A percentile compares a stretch with the other conserved stretches of the same genome.
Conservation (phyloP, 768 basidiomycete species). For the Trametes coccinea region DNA sequence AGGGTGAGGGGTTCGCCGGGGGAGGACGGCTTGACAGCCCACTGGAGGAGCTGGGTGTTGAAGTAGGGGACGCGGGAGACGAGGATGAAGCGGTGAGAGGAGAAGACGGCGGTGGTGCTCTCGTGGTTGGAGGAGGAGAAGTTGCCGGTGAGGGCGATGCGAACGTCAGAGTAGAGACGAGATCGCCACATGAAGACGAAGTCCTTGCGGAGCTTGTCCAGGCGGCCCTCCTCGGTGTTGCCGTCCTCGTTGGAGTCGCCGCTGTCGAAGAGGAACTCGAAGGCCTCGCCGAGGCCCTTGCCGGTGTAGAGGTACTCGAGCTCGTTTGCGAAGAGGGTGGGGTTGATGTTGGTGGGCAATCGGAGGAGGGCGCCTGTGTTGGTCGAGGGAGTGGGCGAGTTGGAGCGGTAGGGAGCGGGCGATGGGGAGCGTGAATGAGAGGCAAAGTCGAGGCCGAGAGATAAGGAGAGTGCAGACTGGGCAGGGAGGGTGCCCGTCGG, state of each 20-base stretch:
- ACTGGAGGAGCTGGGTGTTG: slow-evolving; percentile 71
- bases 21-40: slow-evolving; percentile 43
- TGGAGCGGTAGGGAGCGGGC: slow-evolving; percentile 45
- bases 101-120: slow-evolving; percentile 78
- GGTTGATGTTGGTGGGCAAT: slow-evolving; percentile 67
- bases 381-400: slow-evolving; percentile 47
- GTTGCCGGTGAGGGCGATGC: slow-evolving; percentile 73
- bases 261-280: slow-evolving; percentile 82
- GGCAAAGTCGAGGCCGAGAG: slow-evolving; percentile 44
- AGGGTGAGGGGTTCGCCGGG: slow-evolving; percentile 55
- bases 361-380: slow-evolving; percentile 53
- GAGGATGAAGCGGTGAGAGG: slow-evolving; percentile 91
- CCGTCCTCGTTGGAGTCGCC: slow-evolving; percentile 44
- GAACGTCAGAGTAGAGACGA: slow-evolving; percentile 89
- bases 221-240: slow-evolving; percentile 51
- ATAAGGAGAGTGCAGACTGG: slow-evolving; percentile 63
- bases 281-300: slow-evolving; percentile 83
- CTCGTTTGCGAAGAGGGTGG: slow-evolving; percentile 83
- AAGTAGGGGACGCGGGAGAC: slow-evolving; percentile 90
- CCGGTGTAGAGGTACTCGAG: slow-evolving; percentile 96
- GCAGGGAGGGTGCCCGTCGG: slow-evolving; percentile 52
- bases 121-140: slow-evolving; percentile 66
- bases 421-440: slow-evolving; percentile 45
- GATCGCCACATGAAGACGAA: slow-evolving; percentile 97
- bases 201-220: slow-evolving; percentile 90